These are phyloP conservation scores for Trichoderma sp. DNA, from an alignment of 2,329 filamentous ascomycete species.

Conservation along the genomic window DNA sequence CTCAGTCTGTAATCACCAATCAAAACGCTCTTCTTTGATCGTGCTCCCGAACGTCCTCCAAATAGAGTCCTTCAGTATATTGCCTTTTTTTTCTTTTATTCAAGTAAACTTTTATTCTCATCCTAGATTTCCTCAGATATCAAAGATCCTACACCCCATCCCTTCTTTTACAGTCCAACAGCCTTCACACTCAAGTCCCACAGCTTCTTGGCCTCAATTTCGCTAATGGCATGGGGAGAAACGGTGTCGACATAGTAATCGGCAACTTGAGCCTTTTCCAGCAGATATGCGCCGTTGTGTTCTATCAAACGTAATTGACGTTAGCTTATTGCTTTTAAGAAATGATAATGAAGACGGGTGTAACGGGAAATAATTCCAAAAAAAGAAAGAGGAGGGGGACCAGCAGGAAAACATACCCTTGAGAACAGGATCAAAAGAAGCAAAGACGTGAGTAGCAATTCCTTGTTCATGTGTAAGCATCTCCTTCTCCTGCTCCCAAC, in stretches of 20 bases:
- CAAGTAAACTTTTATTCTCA: background rate
- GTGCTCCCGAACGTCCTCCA: background rate
- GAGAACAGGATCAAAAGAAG: conserved; percentile 38
- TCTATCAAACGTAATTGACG: conserved; percentile 20
- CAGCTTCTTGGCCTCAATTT: conserved; percentile 40
- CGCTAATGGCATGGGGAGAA: conserved; percentile 32
- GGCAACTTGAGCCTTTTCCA: conserved; percentile 32
- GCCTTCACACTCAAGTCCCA: conserved; percentile 47
- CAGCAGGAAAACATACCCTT: conserved; percentile 21
- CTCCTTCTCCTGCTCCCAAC: background rate
- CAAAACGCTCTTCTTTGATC: background rate
- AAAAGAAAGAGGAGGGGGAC: background rate
- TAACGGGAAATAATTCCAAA: background rate
- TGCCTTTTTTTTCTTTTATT: background rate
- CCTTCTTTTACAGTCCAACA: conserved; percentile 36
- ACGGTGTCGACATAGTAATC: conserved; percentile 31
- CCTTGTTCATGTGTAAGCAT: conserved; percentile 30
- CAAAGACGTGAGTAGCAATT: conserved; percentile 35
- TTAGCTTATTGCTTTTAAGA: background rate
- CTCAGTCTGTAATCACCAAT: background rate
- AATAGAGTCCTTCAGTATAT: background rate
- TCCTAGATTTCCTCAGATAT: background rate
- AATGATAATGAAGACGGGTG: background rate
- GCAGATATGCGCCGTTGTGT: conserved; percentile 33
- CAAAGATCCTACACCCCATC: too few relatives aligned